A percentile compares a stretch with the other conserved stretches of the same genome.
Conservation (phyloP, 768 basidiomycete species). For the Boletus pseudopeckii region DNA sequence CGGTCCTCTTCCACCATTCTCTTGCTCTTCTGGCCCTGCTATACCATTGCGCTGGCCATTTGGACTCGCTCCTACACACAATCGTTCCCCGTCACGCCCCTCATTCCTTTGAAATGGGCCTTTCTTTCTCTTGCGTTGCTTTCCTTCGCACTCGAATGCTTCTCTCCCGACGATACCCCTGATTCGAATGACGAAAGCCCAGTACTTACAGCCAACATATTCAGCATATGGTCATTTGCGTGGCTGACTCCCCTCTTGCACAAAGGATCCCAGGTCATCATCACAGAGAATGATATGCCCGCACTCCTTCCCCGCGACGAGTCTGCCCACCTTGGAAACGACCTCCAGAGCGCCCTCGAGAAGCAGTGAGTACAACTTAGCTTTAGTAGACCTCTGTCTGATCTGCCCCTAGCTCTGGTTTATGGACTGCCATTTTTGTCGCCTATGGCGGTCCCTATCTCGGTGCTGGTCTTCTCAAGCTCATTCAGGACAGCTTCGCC, state of each 20-base stretch:
- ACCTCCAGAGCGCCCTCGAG: constrained; percentile 58
- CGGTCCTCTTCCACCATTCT: constrained; percentile 67
- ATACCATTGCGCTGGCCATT: constrained; percentile 45
- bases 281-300: constrained; percentile 87
- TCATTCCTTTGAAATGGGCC: constrained; percentile 45
- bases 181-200: constrained; percentile 59
- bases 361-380: constrained; percentile 50
- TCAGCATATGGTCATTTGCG: constrained; percentile 75
- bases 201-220: constrained; percentile 72
- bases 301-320: constrained; percentile 65
- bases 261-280: constrained; percentile 59
- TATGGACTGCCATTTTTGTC: constrained; percentile 71
- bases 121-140: constrained; percentile 45
- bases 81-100: constrained; percentile 30
- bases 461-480: constrained; percentile 60
- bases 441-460: constrained; percentile 80
- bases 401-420: constrained; percentile 42
- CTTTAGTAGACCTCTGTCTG: not conserved
- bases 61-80: constrained; percentile 59
- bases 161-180: constrained; percentile 56
- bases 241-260: constrained; percentile 85
- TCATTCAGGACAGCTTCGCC: constrained; percentile 74
- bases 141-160: constrained; percentile 62
- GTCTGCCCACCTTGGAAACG: constrained; percentile 61
- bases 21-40: constrained; percentile 81